Conservation (phyloP, 495 filamentous ascomycete species). For the Monascus purpureus region DNA sequence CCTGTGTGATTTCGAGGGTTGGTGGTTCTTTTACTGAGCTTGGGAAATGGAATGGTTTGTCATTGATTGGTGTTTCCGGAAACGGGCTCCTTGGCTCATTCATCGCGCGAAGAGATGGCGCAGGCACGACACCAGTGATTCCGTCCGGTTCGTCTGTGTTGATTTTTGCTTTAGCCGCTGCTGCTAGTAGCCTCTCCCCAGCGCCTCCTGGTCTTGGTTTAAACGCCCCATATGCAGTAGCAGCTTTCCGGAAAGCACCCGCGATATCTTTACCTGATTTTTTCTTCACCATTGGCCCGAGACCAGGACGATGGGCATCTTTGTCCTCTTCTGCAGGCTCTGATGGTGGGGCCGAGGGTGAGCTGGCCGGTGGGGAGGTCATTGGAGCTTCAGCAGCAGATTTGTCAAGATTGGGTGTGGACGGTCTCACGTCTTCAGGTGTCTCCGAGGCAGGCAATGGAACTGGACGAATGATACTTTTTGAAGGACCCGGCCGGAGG, state of each 20-base stretch:
- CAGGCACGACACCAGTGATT: slow-evolving; percentile 74
- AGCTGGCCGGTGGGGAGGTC: slow-evolving; percentile 4
- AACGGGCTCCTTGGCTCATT: slow-evolving; percentile 15
- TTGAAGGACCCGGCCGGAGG: slow-evolving; percentile 10
- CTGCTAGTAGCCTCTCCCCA: slow-evolving; percentile 50
- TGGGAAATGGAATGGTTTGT: slow-evolving; percentile 5
- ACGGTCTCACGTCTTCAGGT: background rate
- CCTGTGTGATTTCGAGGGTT: slow-evolving; percentile 28
- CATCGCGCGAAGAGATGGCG: slow-evolving; percentile 39
- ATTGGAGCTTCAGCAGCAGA: slow-evolving; percentile 1
- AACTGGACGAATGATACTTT: slow-evolving; percentile 1
- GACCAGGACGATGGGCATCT: slow-evolving; percentile 53
- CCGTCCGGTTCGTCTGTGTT: slow-evolving; percentile 58
- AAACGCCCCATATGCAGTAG: slow-evolving; percentile 68
- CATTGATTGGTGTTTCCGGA: slow-evolving; percentile 7
- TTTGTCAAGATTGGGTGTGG: slow-evolving; percentile 2
- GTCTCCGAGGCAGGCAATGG: background rate
- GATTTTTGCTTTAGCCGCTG: slow-evolving; percentile 38
- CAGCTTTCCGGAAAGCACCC: slow-evolving; percentile 69
- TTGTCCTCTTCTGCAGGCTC: slow-evolving; percentile 29
- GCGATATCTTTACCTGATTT: slow-evolving; percentile 56
- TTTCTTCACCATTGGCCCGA: slow-evolving; percentile 86
- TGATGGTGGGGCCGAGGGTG: slow-evolving; percentile 9
- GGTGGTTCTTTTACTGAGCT: slow-evolving; percentile 9
- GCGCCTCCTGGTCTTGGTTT: slow-evolving; percentile 74